A percentile compares a stretch with the other conserved stretches of the same genome.
Conservation (phyloP, 2,329 filamentous ascomycete genomes). For the Ceratocystis cubensis region DNA sequence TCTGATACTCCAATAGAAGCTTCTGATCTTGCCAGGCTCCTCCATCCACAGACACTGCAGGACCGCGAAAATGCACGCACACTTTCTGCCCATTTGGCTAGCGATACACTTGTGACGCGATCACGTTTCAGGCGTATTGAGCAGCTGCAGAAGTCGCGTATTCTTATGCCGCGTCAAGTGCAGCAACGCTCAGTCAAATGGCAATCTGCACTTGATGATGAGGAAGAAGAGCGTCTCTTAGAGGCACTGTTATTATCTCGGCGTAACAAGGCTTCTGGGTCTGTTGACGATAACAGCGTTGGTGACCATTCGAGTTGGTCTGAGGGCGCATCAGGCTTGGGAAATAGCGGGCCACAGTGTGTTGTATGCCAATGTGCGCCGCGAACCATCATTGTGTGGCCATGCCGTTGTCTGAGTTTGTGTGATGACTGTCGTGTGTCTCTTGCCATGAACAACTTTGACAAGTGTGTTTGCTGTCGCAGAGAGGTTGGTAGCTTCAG, state of each 20-base stretch:
- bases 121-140: constrained; percentile 59
- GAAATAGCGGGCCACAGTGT: constrained; percentile 63
- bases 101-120: constrained; percentile 64
- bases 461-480: constrained; percentile 88
- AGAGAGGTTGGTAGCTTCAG: constrained; percentile 82
- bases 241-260: constrained; percentile 48
- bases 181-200: constrained; percentile 5
- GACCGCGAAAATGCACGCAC: constrained; percentile 70
- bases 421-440: constrained; percentile 93
- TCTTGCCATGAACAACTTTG: constrained; percentile 92
- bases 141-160: constrained; percentile 54
- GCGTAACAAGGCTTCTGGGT: constrained; percentile 27
- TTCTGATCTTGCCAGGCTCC: constrained; percentile 60
- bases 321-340: constrained; percentile 42
- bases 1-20: constrained; percentile 52
- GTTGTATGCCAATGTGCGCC: constrained; percentile 85
- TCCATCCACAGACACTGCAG: constrained; percentile 66
- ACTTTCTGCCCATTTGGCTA: constrained; percentile 65
- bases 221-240: constrained; percentile 48
- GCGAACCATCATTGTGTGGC: constrained; percentile 87
- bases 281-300: constrained; percentile 7
- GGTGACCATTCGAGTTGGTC: constrained; percentile 20
- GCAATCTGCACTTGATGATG: constrained; percentile 25
- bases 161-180: constrained; percentile 33
- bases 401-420: constrained; percentile 83